Evolutionary conservation across 176 grass and related monocot genomes (phyloP).

Genomic region (Eragrostis nindensis): DNA sequence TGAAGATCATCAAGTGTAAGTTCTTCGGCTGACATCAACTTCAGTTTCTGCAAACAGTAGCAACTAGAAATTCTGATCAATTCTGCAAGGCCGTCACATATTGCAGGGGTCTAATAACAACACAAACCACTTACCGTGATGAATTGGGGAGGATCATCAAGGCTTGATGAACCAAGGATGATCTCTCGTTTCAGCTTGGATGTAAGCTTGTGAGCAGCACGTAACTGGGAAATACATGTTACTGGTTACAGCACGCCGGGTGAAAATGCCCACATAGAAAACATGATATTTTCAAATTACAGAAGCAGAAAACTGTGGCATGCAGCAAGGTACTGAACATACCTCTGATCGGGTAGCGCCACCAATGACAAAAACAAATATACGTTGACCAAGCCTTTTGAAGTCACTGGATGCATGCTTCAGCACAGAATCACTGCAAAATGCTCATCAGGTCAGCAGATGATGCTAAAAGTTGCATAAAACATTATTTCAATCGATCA

Average conservation of each 20-base stretch:
- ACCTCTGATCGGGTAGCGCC: conserved; percentile 80
- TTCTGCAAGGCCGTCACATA: not conserved
- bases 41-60: conserved; percentile 64
- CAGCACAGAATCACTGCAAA: conserved; percentile 72
- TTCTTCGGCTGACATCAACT: conserved; percentile 60
- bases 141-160: conserved; percentile 76
- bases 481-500: conserved; percentile 1
- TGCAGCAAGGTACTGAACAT: conserved; percentile 12
- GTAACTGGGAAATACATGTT: conserved; percentile 53
- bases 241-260: conserved; percentile 17
- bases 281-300: not conserved
- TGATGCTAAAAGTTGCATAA: conserved; percentile 20
- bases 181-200: conserved; percentile 75
- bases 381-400: conserved; percentile 71
- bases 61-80: conserved; percentile 16
- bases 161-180: conserved; percentile 74
- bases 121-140: conserved; percentile 64
- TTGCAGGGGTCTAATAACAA: conserved; percentile 1
- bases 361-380: conserved; percentile 82
- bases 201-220: conserved; percentile 60
- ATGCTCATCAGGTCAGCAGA: conserved; percentile 17
- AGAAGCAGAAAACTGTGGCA: not conserved
- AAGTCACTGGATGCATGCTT: conserved; percentile 70
- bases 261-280: conserved; percentile 17
- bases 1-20: conserved; percentile 60